Evolutionary conservation across 192 early-diverging fungal genomes (phyloP).

Genomic region (Backusella tuberculispora): DNA sequence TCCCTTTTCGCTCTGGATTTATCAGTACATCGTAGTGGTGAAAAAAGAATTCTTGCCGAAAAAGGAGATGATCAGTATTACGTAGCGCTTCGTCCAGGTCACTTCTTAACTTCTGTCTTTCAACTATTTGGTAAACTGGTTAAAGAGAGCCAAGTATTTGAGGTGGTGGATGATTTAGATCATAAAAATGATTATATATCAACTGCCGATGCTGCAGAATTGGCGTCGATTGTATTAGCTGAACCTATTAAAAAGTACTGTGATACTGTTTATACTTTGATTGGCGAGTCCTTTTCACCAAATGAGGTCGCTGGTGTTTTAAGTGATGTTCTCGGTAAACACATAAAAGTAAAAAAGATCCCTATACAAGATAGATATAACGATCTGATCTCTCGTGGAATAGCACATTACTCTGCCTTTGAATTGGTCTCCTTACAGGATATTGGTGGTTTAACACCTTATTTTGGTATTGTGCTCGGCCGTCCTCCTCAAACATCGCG

Average conservation of each 20-base stretch:
- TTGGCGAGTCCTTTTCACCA: background rate
- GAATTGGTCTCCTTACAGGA: background rate
- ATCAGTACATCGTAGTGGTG: conserved; percentile 18
- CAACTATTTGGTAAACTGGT: background rate
- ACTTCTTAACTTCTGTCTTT: conserved; percentile 12
- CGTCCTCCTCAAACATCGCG: background rate
- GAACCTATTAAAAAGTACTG: conserved; percentile 22
- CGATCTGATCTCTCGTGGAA: background rate
- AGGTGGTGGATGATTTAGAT: background rate
- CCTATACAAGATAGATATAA: background rate
- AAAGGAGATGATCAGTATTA: conserved; percentile 6
- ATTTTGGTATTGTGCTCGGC: background rate
- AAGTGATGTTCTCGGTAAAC: conserved; percentile 14
- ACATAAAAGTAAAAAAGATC: background rate
- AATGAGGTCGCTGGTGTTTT: conserved; percentile 2
- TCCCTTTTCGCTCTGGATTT: conserved; percentile 12
- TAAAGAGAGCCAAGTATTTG: background rate
- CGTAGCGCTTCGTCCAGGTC: conserved; percentile 22
- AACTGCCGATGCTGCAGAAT: conserved; percentile 19
- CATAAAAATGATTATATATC: conserved; percentile 12
- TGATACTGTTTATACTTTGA: conserved; percentile 27
- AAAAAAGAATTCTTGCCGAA: background rate
- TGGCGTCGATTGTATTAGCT: conserved; percentile 20
- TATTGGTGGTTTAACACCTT: background rate
- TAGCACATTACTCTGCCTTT: background rate